These are phyloP conservation scores for Oldenlandia corymbosa DNA, from an alignment of 257 asterid genomes.

Conservation along the genomic window DNA sequence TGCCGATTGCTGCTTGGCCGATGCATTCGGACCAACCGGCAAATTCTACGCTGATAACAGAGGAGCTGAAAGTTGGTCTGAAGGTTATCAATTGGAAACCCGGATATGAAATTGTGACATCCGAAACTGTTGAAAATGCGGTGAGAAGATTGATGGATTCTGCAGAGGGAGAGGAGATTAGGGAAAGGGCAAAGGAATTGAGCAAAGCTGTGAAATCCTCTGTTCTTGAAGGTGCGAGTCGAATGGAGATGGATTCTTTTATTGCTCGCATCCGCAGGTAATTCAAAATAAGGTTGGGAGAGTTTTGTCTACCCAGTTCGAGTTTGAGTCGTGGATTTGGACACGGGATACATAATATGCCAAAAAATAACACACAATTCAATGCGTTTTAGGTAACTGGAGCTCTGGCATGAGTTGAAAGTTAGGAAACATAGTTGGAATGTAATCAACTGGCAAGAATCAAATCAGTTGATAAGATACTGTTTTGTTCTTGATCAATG, in stretches of 20 bases:
- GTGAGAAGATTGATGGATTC: constrained; percentile 23
- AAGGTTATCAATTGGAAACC: background rate
- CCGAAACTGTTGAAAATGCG: constrained; percentile 4
- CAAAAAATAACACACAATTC: too few species aligned
- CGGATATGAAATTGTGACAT: constrained; percentile 9
- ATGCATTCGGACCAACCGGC: constrained; percentile 23
- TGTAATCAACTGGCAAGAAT: too few species aligned
- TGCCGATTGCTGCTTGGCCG: constrained; percentile 24
- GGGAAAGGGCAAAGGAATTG: constrained; percentile 10
- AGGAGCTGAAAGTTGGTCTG: constrained; percentile 14
- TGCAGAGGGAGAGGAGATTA: constrained; percentile 16
- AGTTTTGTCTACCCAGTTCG: too few species aligned
- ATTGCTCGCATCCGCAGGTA: background rate
- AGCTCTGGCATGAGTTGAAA: too few species aligned
- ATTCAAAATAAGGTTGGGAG: background rate
- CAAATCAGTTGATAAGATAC: too few species aligned
- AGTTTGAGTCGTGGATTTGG: too few species aligned
- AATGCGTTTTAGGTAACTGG: too few species aligned
- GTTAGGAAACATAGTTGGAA: too few species aligned
- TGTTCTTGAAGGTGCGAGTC: constrained; percentile 8
- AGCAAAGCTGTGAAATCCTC: constrained; percentile 9
- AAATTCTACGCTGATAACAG: constrained; percentile 4
- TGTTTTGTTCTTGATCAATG: too few species aligned
- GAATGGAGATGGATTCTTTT: background rate
- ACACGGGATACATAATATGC: too few species aligned